Evolutionary conservation across 2,329 filamentous ascomycete genomes (phyloP), one percentile per base, ranked within the genome.

Genomic region (Corynespora cassiicola): DNA sequence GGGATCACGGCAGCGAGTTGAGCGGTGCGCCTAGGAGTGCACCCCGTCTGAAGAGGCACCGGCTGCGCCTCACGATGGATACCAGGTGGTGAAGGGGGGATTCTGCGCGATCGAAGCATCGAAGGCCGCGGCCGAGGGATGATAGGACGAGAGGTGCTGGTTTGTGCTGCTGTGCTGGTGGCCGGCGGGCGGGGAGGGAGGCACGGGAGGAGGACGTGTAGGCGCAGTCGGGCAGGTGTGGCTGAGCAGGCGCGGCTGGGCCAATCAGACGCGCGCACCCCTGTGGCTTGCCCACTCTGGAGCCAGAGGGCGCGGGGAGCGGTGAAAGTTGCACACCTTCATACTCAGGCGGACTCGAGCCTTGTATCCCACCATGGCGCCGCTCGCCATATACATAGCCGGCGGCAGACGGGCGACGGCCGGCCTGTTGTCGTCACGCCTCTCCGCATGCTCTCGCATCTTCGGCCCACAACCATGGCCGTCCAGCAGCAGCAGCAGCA

Each of bases 391-490:
- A 30, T 58, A 52, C 56, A 61, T 61, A 63, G 53, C 43, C 47
- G 39, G 24, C 41, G 30, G 38, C 29, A 27, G 19, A 31, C 31
- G 29, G 28, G 23, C 37, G 32, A 50, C 28, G 46, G 48, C 29
- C 24, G 31, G 34, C 14, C 31, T 23, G 26, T 23, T 22, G 11
- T 43, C 46, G 42, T 43, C 52, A 54, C 56, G 55, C 51, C 47
- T 50, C 39, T 46, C 31, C 46, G 59, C 58, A 55, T 52, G 45
- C 52, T 39, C 35, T 44, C 45, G 47, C 45, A 33, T 30, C 31
- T 39, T 38, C 39, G 40, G 25, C 45, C 50, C 42, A 31, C 40
- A 54, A 52, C 52, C 17, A 68, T 68, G 64, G 58, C 61, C 44
- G 56, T 57, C 42, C 43, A 50, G 14, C 41, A 50, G 36, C 55